These are phyloP conservation scores for Diaporthe aspalathi DNA, from an alignment of 2,329 filamentous ascomycete species.

Conservation along the genomic window DNA sequence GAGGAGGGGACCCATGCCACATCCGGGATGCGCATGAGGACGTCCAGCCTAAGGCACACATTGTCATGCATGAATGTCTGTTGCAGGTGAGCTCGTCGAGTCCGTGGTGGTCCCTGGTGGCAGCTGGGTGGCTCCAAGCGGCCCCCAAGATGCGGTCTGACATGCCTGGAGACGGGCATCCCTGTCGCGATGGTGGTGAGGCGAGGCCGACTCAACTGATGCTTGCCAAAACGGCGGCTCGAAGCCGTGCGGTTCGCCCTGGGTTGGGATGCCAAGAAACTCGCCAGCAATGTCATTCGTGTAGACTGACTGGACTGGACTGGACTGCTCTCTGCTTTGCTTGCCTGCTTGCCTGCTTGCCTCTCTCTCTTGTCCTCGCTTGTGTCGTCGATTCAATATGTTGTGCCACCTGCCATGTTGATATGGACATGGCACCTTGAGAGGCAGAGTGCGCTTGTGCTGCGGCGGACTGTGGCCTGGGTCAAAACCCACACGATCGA, in stretches of 20 bases:
- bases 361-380: not conserved
- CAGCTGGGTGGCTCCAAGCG: constrained; percentile 1
- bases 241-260: constrained; percentile 20
- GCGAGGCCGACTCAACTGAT: constrained; percentile 26
- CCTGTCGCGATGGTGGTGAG: constrained; percentile 24
- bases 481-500: not conserved
- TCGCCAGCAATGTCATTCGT: not conserved
- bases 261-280: constrained; percentile 12
- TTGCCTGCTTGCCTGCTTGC: not conserved
- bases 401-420: not conserved
- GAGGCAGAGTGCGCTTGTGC: not conserved
- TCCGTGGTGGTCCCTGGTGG: not conserved
- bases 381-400: not conserved
- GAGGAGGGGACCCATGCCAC: constrained; percentile 12
- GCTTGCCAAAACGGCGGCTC: constrained; percentile 26
- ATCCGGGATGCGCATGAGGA: constrained; percentile 26
- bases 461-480: not conserved
- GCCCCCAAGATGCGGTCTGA: constrained; percentile 26
- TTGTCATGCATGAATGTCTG: constrained; percentile 28
- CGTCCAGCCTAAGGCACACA: constrained; percentile 1
- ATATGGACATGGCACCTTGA: not conserved
- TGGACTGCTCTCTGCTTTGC: not conserved
- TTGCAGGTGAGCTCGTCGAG: constrained; percentile 16
- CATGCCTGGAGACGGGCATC: constrained; percentile 8
- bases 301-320: not conserved